Evolutionary conservation across 208 protist species (phyloP), one percentile per base, ranked within the genome.

Genomic region (Leptomonas pyrrhocoris): DNA sequence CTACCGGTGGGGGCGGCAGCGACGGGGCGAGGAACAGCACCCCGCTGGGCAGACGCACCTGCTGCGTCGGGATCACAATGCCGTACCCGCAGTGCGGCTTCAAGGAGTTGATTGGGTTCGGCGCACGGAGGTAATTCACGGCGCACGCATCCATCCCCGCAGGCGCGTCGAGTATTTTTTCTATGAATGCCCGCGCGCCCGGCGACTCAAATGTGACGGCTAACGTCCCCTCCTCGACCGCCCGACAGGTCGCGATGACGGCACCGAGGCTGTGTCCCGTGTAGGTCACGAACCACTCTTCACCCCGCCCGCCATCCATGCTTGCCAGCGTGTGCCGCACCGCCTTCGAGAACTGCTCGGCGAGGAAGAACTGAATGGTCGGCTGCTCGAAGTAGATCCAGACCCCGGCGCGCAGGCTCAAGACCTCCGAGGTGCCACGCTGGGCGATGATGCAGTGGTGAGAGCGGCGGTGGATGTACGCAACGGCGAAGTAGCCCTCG

Each of bases 321-420:
- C 51, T 49, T 23, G 49, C 38, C 28, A 94, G 64, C 19, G 74
- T 64, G 25, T 88, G 67, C 57, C 83, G 79, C 43, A 97, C 89
- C 68, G 88, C 80, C 49, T 79, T 85, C 18, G 90, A 96, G 62
- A 97, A 97, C 71, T 95, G 86, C 72, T 83, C 74, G 0, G 93
- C 86, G 23, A 97, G 81, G 64, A 72, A 84, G 68, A 97, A 90
- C 64, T 92, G 83, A 53, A 96, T 94, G 36, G 89, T 96, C 23
- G 80, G 77, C 73, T 97, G 90, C 36, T 94, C 89, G 84, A 96
- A 97, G 79, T 95, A 96, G 60, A 93, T 79, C 91, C 93, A 97
- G 28, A 95, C 71, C 2, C 89, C 90, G 0, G 93, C 88, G 38
- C 93, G 84, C 50, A 96, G 69, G 1, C 86, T 86, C 13, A 90